Evolutionary conservation across 768 basidiomycete species (phyloP), one percentile per base, ranked within the genome.

Genomic region (Hemileccinum rubropunctum): DNA sequence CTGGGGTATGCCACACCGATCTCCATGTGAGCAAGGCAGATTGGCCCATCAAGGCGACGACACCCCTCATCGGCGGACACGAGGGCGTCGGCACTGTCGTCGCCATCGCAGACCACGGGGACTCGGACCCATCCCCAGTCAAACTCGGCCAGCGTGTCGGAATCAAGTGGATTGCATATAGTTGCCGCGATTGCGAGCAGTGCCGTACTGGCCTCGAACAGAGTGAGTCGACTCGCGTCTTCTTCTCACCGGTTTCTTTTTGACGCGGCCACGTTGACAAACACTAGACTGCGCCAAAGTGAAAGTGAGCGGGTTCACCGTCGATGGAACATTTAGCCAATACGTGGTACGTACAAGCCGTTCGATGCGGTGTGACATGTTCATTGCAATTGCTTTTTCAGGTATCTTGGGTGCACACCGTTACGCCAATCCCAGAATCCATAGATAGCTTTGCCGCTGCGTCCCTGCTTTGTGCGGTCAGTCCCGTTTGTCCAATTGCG

Each of bases 1-100:
- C 86, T 6, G 90, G 90, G 48, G 88, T 91, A n/a, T 92, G 91
- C 70, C 89, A 91, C 62, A 88, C 86, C 3, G 91, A 92, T 60
- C 76, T 90, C 13, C 91, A 92, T 59, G 84, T 84, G 23, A 80
- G 79, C 33, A 68, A 78, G 34, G 81, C 79, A 38, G 92, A 94
- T 63, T 94, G 93, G 93, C 92, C 92, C 0, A 50, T 88, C 10
- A 67, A 76, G n/a, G 74, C 81, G 30, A 79, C 73, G 45, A 73
- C 74, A 1, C 86, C 86, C 0, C 79, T 91, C 42, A 79, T 91
- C 49, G 88, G 88, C 14, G 89, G 92, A 0, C 91, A 93, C 62
- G 86, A 92, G 69, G 91, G 91, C 55, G 88, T 90, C 12, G 91
- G 92, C 15, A 71, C 76, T 37, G 70, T 95, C 47, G 85, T 93